Evolutionary conservation across 805 yeast species (phyloP).

Genomic region (Ogataea methanolica): DNA sequence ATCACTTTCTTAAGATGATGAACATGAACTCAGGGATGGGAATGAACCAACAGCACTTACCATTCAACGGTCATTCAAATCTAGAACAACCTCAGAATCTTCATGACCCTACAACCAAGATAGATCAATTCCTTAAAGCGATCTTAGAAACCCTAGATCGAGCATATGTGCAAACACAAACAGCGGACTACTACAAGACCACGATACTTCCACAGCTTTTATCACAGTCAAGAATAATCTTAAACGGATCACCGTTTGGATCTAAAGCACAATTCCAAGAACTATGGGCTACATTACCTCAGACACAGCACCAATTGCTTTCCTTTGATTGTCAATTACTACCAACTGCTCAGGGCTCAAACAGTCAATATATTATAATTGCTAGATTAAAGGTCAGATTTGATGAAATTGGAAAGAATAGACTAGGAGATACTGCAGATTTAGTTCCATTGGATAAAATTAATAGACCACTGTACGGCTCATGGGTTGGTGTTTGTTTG

Average conservation of each 20-base stretch:
- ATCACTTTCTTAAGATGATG: no score
- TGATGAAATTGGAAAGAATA: slow-evolving; percentile 70
- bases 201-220: slow-evolving; percentile 43
- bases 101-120: slow-evolving; percentile 18
- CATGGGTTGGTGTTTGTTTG: slow-evolving; percentile 65
- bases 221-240: slow-evolving; percentile 46
- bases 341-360: slow-evolving; percentile 31
- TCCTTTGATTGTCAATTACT: slow-evolving; percentile 63
- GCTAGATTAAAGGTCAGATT: slow-evolving; percentile 57
- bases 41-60: neutral
- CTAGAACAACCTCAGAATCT: neutral
- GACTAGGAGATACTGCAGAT: slow-evolving; percentile 61
- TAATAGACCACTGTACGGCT: slow-evolving; percentile 57
- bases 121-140: slow-evolving; percentile 23
- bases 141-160: slow-evolving; percentile 24
- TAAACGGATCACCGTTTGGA: slow-evolving; percentile 56
- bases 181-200: slow-evolving; percentile 15
- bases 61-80: neutral
- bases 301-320: slow-evolving; percentile 58
- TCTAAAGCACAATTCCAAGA: slow-evolving; percentile 51
- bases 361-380: slow-evolving; percentile 34
- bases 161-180: slow-evolving; percentile 13
- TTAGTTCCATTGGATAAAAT: slow-evolving; percentile 30
- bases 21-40: neutral
- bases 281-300: slow-evolving; percentile 52